These are phyloP conservation scores for Kwoniella mangroviensis DNA, from an alignment of 768 basidiomycete genomes.

Conservation along the genomic window DNA sequence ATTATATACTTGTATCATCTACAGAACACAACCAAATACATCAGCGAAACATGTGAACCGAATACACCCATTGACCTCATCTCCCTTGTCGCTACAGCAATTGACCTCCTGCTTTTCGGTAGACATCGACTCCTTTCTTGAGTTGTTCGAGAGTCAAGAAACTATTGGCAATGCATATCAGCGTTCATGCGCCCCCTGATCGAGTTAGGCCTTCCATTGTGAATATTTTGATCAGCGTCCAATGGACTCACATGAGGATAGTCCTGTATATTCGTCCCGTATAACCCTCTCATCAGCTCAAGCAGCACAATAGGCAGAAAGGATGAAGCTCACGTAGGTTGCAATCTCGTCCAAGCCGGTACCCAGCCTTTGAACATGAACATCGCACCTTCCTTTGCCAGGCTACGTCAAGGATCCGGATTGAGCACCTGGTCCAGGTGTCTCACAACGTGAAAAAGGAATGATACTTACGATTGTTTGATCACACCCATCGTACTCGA, in stretches of 20 bases:
- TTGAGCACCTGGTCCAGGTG: not conserved
- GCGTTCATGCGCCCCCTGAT: not conserved
- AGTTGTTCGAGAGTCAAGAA: conserved; percentile 53
- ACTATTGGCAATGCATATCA: conserved; percentile 20
- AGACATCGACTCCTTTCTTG: conserved; percentile 48
- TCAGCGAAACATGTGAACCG: not conserved
- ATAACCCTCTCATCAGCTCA: not conserved
- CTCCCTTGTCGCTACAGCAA: conserved; percentile 25
- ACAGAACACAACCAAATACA: not conserved
- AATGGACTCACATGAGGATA: conserved; percentile 40
- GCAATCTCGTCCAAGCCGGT: conserved; percentile 53
- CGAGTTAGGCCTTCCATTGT: not conserved
- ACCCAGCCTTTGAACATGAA: conserved; percentile 55
- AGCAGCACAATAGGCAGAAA: not conserved
- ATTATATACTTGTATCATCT: too few relatives aligned
- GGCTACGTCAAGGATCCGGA: conserved; percentile 11
- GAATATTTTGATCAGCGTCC: not conserved
- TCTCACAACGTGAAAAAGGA: not conserved
- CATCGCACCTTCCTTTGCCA: conserved; percentile 47
- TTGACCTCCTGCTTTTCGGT: conserved; percentile 39
- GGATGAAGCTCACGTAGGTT: conserved; percentile 41
- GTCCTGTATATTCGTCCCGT: conserved; percentile 19
- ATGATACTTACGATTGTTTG: conserved; percentile 36
- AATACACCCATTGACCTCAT: not conserved
- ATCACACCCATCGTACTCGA: conserved; percentile 41